Conservation (phyloP, 2,329 filamentous ascomycete genomes). For the Diaporthe vaccinii region DNA sequence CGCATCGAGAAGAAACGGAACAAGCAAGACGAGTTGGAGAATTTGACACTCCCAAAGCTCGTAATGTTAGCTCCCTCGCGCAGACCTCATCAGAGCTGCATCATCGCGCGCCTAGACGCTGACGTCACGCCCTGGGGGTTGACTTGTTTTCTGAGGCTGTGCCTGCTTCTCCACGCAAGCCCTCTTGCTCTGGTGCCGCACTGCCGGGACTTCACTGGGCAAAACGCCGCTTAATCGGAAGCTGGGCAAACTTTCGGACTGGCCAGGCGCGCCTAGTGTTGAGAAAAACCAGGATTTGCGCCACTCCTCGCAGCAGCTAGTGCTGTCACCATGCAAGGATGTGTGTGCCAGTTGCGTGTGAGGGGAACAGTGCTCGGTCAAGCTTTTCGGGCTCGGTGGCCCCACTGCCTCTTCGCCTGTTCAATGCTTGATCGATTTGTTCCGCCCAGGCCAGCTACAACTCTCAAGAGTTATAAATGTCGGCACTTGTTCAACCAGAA, state of each 20-base stretch:
- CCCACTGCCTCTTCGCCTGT: background rate
- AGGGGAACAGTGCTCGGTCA: background rate
- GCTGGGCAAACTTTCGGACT: constrained; percentile 1
- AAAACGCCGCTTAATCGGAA: background rate
- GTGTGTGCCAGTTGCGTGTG: background rate
- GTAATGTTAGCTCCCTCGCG: background rate
- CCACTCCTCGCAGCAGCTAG: background rate
- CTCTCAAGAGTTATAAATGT: background rate
- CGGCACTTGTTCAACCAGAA: background rate
- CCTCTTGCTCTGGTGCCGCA: background rate
- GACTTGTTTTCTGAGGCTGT: constrained; percentile 19
- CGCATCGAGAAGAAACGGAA: background rate
- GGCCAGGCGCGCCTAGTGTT: constrained; percentile 8
- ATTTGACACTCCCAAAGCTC: too few species aligned
- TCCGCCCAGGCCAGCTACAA: background rate
- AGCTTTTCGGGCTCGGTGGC: background rate
- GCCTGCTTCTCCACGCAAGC: constrained; percentile 13
- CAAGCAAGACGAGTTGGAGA: background rate
- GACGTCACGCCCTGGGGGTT: constrained; percentile 22
- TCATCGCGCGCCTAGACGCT: constrained; percentile 14
- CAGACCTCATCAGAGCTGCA: constrained; percentile 18
- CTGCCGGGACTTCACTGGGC: constrained; percentile 2
- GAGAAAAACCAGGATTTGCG: background rate
- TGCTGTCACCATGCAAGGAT: constrained; percentile 9
- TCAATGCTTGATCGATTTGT: background rate